Base-by-base conservation (phyloP, 1,284 basidiomycete species). In the Cryptococcus wingfieldii region DNA sequence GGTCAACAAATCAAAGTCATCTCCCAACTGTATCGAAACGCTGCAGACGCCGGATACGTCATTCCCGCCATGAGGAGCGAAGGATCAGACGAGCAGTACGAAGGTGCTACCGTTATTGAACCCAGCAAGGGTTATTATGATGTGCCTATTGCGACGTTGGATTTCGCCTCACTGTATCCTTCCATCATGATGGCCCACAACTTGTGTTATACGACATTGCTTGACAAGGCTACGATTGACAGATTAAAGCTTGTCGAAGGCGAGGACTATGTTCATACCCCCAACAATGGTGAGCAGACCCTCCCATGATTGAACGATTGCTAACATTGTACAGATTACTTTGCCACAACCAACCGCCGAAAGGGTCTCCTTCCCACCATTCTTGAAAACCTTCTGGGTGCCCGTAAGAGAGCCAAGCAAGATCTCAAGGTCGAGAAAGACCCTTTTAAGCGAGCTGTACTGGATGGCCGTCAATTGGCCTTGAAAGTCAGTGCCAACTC, bases 151-250 rank as follows among this genome's bases (percentile, higher is more conserved):
- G 91, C 94, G 5, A 97, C 93, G 0, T 83, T 98, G 43, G 93
- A 98, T 83, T 98, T 98, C 78, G 92, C 90, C 55, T 96, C 92
- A 0, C 81, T 98, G 62, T 98, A 98, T 74, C 93, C 93, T 0
- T 97, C 94, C 0, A 97, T 98, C 78, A 98, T 98, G 93, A 96
- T 96, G 92, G 94, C 93, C 0, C 94, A 98, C 73, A 98, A 97
- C 70, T 79, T 98, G 1, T 97, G 93, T 74, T 98, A 97, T 69
- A 96, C 94, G 0, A 95, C 94, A 0, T 79, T 96, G 14, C 74
- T 95, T 23, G 88, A 95, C 62, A 88, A 86, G 69, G 54, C 62
- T 4, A 88, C 86, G 0, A 86, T 93, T 18, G 87, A 91, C 19
- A 83, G 87, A 14, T 78, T 96, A 6, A 78, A 81, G 9, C 80